These are phyloP conservation scores for Fusarium euwallaceae DNA, from an alignment of 2,329 filamentous ascomycete genomes.

Conservation along the genomic window DNA sequence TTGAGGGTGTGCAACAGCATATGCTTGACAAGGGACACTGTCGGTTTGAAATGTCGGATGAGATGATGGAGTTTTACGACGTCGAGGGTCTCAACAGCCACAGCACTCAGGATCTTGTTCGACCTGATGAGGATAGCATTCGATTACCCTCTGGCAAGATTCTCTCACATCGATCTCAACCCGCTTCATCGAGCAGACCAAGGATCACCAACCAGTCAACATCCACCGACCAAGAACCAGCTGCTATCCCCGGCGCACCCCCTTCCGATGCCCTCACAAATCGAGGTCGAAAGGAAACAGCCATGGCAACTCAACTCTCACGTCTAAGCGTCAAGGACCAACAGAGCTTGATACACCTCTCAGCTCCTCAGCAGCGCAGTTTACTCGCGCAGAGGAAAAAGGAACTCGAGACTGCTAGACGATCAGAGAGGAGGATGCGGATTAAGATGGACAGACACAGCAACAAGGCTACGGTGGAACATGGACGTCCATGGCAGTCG, in stretches of 20 bases:
- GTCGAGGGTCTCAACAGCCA: not conserved
- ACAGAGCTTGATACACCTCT: conserved; percentile 36
- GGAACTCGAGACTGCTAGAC: conserved; percentile 17
- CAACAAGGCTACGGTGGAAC: conserved; percentile 34
- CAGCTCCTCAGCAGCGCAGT: conserved; percentile 30
- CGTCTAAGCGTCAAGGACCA: conserved; percentile 30
- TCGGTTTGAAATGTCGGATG: conserved; percentile 55
- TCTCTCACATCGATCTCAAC: conserved; percentile 1
- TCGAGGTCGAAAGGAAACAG: conserved; percentile 11
- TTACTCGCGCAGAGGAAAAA: conserved; percentile 29
- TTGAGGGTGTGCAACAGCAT: conserved; percentile 63
- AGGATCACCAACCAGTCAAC: not conserved
- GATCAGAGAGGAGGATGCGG: conserved; percentile 18
- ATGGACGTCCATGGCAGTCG: not conserved
- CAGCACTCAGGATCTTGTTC: not conserved
- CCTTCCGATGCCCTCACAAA: conserved; percentile 9
- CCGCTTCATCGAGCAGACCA: not conserved
- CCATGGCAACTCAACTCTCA: conserved; percentile 26
- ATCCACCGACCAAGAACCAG: not conserved
- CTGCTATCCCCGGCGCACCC: accelerated
- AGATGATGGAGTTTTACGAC: conserved; percentile 54
- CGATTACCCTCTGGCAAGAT: conserved; percentile 8
- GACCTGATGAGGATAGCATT: not conserved
- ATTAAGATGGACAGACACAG: conserved; percentile 22
- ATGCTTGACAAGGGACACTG: conserved; percentile 66